Base-by-base conservation (phyloP, 2,329 filamentous ascomycete species). In the Aureobasidium sp. region DNA sequence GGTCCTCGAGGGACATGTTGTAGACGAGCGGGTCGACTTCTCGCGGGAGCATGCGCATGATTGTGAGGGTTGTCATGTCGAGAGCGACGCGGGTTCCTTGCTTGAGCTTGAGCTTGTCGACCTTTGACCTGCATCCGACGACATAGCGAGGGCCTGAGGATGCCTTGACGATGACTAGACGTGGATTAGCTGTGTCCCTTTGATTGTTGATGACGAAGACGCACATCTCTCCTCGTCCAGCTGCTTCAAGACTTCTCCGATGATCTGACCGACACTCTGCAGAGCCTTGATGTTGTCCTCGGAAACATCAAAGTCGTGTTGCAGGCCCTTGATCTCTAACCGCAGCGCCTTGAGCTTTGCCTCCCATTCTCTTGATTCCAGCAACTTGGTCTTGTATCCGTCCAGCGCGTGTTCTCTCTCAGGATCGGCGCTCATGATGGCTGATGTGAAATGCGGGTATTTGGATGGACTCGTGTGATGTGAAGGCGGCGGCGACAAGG, bases 231-330 rank as follows among this genome's bases (percentile, higher is more conserved):
- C 95, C 71, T 99, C 94, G 73, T 99, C 94, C 66, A 99, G 83
- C 81, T 99, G 95, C 81, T 99, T 99, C 72, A 99, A 80, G 64
- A 99, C 95, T 78, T 99, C 94, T 70, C 94, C 94, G 76, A 99
- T 97, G 77, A 99, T 99, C 80, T 99, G 94, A 55, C 94, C 94
- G 61, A 99, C 94, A 76, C 94, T 97, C 81, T 99, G 94, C 72
- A 99, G 81, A 67, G 94, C 94, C 82, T 99, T 99, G 82, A 99
- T 97, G 79, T 97, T 97, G 68, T 99, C 95, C 75, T 99, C 94
- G 59, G 94, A 97, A 68, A 93, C 86, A 75, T 99, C 93, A 72
- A 92, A 99, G 70, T 97, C 92, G 73, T 89, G 91, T 74, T 96
- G 91, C 61, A 97, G 78, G 63, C 89, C 91, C 80, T 97, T 99